Evolutionary conservation across 805 yeast species (phyloP), one percentile per base, ranked within the genome.

Genomic region (Candida saitoana): DNA sequence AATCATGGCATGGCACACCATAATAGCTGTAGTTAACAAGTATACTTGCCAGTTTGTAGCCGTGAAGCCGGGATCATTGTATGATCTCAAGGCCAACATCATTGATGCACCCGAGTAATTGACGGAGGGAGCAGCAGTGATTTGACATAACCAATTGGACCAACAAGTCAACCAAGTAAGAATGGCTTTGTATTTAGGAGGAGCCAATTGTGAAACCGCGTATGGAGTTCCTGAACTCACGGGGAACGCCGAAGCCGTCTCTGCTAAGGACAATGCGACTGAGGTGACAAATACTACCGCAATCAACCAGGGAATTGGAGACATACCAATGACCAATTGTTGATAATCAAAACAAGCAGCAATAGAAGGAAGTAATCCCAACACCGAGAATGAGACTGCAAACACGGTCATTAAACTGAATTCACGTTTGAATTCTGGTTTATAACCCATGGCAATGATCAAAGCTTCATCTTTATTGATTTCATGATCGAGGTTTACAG

Each of bases 201-300:
- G 85, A 3, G 85, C 75, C 47, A 80, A 62, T 51, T 79, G 78
- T 2, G 79, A 71, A 2, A 81, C 81, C 45, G 87, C 85, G 50
- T 82, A 82, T 38, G 84, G 84, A 6, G 84, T 71, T 36, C 87
- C 87, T 19, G 84, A 77, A 8, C 82, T 69, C 5, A 84, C 80
- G 31, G 88, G 88, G 63, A 77, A 77, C 4, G 84, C 79, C 18
- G 79, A 70, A 9, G 84, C 74, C 24, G 82, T 67, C 54, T 82
- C 87, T 0, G 85, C 84, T 75, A 82, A 67, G 15, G 81, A 72
- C 34, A 72, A 63, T 9, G 84, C 84, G 36, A 82, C 85, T 3
- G 73, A 67, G 39, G 75, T 65, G 40, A 82, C 71, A 31, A 82
- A 78, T 25, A 71, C 44, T 63, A 78, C 67, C 30, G 82, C 83